Percentiles rank a stretch among this genome's conserved stretches.
These are phyloP conservation scores for Aspergillus cejpii DNA, from an alignment of 2,329 filamentous ascomycete species.

Conservation along the genomic window DNA sequence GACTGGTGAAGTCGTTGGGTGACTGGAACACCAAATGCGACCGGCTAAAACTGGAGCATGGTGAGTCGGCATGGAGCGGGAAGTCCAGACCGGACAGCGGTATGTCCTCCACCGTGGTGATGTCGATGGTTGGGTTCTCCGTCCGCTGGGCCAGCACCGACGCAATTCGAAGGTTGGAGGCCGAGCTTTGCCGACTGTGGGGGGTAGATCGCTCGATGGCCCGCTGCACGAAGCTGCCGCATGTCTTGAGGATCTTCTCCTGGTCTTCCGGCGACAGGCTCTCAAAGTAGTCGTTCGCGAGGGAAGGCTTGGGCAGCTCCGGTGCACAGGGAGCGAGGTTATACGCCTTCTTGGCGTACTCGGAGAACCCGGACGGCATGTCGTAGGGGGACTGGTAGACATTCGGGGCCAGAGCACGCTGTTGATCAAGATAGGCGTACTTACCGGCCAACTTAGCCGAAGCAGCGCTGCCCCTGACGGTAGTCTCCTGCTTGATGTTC, in stretches of 20 bases:
- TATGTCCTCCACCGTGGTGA: slow-evolving; percentile 37
- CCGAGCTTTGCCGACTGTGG: slow-evolving; percentile 35
- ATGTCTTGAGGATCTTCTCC: slow-evolving; percentile 40
- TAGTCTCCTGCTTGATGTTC: slow-evolving; percentile 28
- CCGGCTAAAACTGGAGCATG: slow-evolving; percentile 39
- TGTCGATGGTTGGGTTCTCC: slow-evolving; percentile 38
- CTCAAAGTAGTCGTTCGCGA: slow-evolving; percentile 40
- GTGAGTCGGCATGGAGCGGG: slow-evolving; percentile 39
- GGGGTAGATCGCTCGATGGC: slow-evolving; percentile 33
- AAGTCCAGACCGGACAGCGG: slow-evolving; percentile 34
- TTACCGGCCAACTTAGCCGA: slow-evolving; percentile 32
- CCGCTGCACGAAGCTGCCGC: slow-evolving; percentile 38
- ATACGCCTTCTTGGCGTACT: slow-evolving; percentile 38
- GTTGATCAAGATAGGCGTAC: slow-evolving; percentile 38
- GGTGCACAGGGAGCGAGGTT: slow-evolving; percentile 31
- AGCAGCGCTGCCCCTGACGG: slow-evolving; percentile 26
- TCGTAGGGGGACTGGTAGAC: slow-evolving; percentile 42
- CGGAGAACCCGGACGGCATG: slow-evolving; percentile 39
- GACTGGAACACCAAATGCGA: slow-evolving; percentile 40
- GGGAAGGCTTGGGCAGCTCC: slow-evolving; percentile 34
- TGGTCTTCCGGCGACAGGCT: slow-evolving; percentile 36
- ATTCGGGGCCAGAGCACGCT: slow-evolving; percentile 32
- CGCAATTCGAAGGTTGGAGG: slow-evolving; percentile 35
- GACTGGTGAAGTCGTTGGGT: slow-evolving; percentile 36
- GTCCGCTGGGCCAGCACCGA: slow-evolving; percentile 37